Conservation (phyloP, 805 yeast species). For the Kuraishia ogatae region DNA sequence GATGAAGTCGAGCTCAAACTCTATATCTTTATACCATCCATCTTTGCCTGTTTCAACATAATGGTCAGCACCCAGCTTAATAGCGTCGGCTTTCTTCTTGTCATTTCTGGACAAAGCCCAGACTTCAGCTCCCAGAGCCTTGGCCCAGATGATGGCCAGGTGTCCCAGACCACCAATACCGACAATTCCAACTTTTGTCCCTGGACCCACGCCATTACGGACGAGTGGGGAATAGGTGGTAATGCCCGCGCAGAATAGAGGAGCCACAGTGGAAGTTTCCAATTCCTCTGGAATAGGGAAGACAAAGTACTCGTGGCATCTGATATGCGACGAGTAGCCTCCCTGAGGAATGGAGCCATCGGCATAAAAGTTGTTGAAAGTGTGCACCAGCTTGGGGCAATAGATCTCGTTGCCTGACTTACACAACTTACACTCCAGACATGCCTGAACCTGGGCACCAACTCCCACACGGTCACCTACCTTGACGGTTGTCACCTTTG, state of each 20-base stretch:
- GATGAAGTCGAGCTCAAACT: conserved; percentile 36
- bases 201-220: conserved; percentile 28
- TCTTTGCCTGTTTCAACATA: conserved; percentile 38
- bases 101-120: conserved; percentile 43
- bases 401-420: conserved; percentile 36
- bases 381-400: conserved; percentile 27
- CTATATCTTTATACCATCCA: conserved; percentile 21
- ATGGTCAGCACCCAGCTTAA: conserved; percentile 47
- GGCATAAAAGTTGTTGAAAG: conserved; percentile 23
- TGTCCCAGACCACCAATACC: conserved; percentile 68
- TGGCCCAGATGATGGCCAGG: conserved; percentile 50
- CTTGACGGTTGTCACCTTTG: conserved; percentile 37
- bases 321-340: conserved; percentile 58
- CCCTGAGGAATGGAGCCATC: conserved; percentile 35
- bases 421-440: conserved; percentile 58
- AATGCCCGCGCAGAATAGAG: conserved; percentile 71
- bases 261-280: conserved; percentile 51
- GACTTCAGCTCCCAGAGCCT: conserved; percentile 57
- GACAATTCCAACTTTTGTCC: conserved; percentile 45
- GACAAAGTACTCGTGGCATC: conserved; percentile 55
- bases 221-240: conserved; percentile 63
- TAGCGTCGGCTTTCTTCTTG: conserved; percentile 42
- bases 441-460: conserved; percentile 62
- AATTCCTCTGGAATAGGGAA: conserved; percentile 53
- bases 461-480: conserved; percentile 75